These are phyloP conservation scores for Chaetomidium leptoderma DNA, from an alignment of 495 filamentous ascomycete genomes.

Conservation along the genomic window DNA sequence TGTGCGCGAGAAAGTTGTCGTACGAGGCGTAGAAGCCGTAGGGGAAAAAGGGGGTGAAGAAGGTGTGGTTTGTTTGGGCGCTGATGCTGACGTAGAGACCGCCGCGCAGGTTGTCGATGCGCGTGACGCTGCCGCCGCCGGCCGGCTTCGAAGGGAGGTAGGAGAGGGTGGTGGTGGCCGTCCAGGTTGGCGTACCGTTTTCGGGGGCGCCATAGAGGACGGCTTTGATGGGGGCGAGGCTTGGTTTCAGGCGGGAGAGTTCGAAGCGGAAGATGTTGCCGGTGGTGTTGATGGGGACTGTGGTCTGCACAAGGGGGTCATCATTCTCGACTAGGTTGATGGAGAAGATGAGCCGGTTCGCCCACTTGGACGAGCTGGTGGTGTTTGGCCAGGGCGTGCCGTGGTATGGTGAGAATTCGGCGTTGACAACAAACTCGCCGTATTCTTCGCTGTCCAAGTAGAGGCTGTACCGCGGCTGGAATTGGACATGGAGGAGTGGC, in stretches of 20 bases:
- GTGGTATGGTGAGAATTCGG: constrained; percentile 49
- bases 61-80: constrained; percentile 29
- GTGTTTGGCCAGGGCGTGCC: constrained; percentile 42
- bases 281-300: constrained; percentile 45
- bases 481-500: constrained; percentile 51
- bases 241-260: constrained; percentile 43
- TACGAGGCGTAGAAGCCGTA: constrained; percentile 63
- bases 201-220: constrained; percentile 41
- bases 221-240: constrained; percentile 43
- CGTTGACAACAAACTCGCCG: constrained; percentile 58
- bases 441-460: constrained; percentile 53
- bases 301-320: constrained; percentile 35
- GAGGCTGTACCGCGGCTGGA: constrained; percentile 57
- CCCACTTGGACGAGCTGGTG: constrained; percentile 25
- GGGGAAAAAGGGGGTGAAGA: constrained; percentile 52
- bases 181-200: constrained; percentile 29
- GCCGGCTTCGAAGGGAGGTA: constrained; percentile 57
- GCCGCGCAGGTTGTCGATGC: constrained; percentile 59
- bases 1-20: constrained; percentile 48
- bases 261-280: constrained; percentile 46
- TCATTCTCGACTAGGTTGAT: constrained; percentile 33
- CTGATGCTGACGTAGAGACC: constrained; percentile 48
- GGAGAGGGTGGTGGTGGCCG: constrained; percentile 45
- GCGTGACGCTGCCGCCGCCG: constrained; percentile 56
- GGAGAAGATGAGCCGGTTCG: constrained; percentile 35